A percentile compares a stretch with the other conserved stretches of the same genome.
Evolutionary conservation across 2,329 filamentous ascomycete genomes (phyloP).

Genomic region (Monosporascus sp.): DNA sequence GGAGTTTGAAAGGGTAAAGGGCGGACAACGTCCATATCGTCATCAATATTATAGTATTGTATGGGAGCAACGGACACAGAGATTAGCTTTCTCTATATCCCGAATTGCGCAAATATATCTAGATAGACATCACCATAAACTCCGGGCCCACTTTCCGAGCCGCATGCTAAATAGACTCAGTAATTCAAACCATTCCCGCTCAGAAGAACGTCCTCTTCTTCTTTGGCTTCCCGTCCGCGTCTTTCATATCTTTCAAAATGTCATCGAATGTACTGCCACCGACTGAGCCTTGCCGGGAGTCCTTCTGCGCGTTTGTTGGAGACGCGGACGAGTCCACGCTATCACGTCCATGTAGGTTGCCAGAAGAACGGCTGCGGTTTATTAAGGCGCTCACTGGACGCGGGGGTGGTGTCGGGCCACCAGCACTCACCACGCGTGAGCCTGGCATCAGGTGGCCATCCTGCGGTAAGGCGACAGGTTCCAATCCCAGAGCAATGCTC

Average conservation of each 20-base stretch:
- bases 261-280: slow-evolving; percentile 31
- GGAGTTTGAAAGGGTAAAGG: too few relatives aligned
- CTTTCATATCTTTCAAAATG: slow-evolving; percentile 28
- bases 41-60: too few relatives aligned
- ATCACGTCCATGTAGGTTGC: slow-evolving; percentile 21
- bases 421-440: slow-evolving; percentile 21
- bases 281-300: slow-evolving; percentile 16
- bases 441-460: slow-evolving; percentile 13
- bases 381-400: slow-evolving; percentile 22
- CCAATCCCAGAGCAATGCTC: slow-evolving; percentile 28
- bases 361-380: slow-evolving; percentile 26
- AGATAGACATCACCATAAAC: too few relatives aligned
- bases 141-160: too few relatives aligned
- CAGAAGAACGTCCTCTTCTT: slow-evolving; percentile 31
- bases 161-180: too few relatives aligned
- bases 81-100: too few relatives aligned
- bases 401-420: slow-evolving; percentile 17
- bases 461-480: slow-evolving; percentile 22
- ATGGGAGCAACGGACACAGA: too few relatives aligned
- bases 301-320: slow-evolving; percentile 11
- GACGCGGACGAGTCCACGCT: slow-evolving; percentile 3
- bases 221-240: slow-evolving; percentile 27
- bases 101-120: too few relatives aligned
- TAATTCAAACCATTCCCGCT: neutral
- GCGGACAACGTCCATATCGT: too few relatives aligned